Percentiles rank a stretch among this genome's conserved stretches.
Conservation (phyloP, 1,284 basidiomycete genomes). For the Boletellus deceptivus region DNA sequence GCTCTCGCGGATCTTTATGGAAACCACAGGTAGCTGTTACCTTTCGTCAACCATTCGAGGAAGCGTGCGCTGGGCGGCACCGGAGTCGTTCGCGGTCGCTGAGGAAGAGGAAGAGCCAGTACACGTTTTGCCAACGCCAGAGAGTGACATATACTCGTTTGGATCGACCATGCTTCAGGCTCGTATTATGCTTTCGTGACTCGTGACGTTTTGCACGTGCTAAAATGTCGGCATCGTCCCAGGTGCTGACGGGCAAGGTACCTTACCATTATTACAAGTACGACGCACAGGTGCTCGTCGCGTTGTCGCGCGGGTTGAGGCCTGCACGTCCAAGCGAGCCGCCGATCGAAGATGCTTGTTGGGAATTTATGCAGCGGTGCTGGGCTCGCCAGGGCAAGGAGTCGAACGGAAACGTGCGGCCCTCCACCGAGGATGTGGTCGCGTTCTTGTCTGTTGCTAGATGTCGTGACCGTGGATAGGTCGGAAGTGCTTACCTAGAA, state of each 20-base stretch:
- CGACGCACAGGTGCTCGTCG: slow-evolving; percentile 22
- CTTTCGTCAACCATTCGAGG: slow-evolving; percentile 29
- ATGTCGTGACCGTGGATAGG: neutral
- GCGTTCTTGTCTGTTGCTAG: slow-evolving; percentile 12
- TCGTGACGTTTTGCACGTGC: too few relatives aligned
- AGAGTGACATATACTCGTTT: slow-evolving; percentile 28
- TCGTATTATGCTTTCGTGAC: neutral
- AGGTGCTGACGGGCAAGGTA: slow-evolving; percentile 25
- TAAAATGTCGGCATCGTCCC: neutral
- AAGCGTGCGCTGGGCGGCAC: slow-evolving; percentile 30
- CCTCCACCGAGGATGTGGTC: slow-evolving; percentile 17
- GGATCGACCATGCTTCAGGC: slow-evolving; percentile 29
- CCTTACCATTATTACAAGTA: slow-evolving; percentile 28
- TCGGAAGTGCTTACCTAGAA: too few relatives aligned
- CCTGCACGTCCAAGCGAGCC: slow-evolving; percentile 15
- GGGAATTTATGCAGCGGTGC: slow-evolving; percentile 25
- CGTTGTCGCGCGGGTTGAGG: slow-evolving; percentile 18
- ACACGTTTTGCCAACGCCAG: neutral
- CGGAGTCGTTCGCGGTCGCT: slow-evolving; percentile 22
- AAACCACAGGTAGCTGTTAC: slow-evolving; percentile 30
- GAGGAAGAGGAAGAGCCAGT: slow-evolving; percentile 6
- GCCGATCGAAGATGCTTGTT: slow-evolving; percentile 15
- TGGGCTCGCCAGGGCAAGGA: slow-evolving; percentile 8
- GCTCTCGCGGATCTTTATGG: slow-evolving; percentile 32
- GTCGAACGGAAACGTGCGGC: neutral